These are phyloP conservation scores for Pseudogymnoascus sp. DNA, from an alignment of 2,329 filamentous ascomycete genomes.

Conservation along the genomic window DNA sequence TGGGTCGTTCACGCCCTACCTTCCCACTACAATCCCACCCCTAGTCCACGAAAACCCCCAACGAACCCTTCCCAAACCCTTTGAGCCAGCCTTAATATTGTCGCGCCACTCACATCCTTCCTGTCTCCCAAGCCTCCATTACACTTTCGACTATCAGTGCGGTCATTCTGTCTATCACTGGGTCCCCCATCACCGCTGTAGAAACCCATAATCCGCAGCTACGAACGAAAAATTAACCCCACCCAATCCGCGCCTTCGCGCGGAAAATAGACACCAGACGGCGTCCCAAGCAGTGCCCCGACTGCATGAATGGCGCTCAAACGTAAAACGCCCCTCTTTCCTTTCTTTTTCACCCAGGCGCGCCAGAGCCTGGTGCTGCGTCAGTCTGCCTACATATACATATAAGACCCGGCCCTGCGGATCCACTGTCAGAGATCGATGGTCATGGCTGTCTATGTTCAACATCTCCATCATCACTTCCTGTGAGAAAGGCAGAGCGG, in stretches of 20 bases:
- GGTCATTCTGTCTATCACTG: background rate
- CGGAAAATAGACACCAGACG: background rate
- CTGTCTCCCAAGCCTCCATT: background rate
- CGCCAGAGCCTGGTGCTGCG: background rate
- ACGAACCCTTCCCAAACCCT: background rate
- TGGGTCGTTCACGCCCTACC: background rate
- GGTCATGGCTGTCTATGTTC: conserved; percentile 3
- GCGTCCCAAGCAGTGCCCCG: background rate
- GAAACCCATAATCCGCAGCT: background rate
- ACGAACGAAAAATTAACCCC: background rate
- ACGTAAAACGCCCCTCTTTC: background rate
- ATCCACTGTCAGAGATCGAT: background rate
- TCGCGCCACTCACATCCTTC: background rate
- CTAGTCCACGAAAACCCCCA: background rate
- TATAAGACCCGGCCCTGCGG: background rate
- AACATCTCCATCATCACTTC: conserved; percentile 4
- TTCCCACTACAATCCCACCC: background rate
- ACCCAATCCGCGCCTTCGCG: background rate
- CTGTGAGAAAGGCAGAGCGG: background rate
- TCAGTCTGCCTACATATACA: background rate
- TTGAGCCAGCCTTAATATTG: background rate
- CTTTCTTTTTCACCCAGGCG: background rate
- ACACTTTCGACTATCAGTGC: background rate
- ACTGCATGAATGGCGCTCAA: background rate
- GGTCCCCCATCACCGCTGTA: background rate